These are phyloP conservation scores for Aspergillus floridensis DNA, from an alignment of 2,329 filamentous ascomycete species.

Conservation along the genomic window DNA sequence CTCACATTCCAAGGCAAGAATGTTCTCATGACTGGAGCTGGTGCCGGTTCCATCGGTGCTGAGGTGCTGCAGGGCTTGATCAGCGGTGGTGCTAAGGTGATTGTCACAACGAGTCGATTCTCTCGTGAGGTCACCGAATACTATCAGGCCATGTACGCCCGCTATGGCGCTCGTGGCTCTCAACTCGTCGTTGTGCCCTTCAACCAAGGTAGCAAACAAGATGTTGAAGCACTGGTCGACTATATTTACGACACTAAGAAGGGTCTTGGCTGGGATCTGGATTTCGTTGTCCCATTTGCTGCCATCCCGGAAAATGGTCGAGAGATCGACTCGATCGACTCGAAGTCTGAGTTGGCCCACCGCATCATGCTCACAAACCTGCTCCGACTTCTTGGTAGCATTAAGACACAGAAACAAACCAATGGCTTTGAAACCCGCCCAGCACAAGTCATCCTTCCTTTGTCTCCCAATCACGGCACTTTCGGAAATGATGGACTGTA, in stretches of 20 bases:
- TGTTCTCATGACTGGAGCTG: slow-evolving; percentile 95
- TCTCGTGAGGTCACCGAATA: slow-evolving; percentile 98
- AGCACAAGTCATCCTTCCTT: slow-evolving; percentile 90
- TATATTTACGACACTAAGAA: slow-evolving; percentile 98
- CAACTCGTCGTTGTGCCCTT: slow-evolving; percentile 98
- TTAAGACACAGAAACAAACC: slow-evolving; percentile 87
- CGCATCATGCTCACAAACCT: slow-evolving; percentile 99
- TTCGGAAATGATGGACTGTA: slow-evolving; percentile 98
- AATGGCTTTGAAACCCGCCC: slow-evolving; percentile 91
- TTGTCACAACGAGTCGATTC: slow-evolving; percentile 95
- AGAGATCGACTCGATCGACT: slow-evolving; percentile 95
- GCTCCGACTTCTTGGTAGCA: slow-evolving; percentile 79
- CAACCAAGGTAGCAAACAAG: slow-evolving; percentile 98
- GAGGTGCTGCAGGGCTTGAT: slow-evolving; percentile 95
- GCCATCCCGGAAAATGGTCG: slow-evolving; percentile 97
- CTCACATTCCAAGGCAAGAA: slow-evolving; percentile 94
- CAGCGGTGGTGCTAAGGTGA: slow-evolving; percentile 92
- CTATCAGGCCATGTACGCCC: slow-evolving; percentile 97
- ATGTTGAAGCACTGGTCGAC: slow-evolving; percentile 87
- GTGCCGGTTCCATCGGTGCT: slow-evolving; percentile 94
- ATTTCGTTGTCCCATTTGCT: slow-evolving; percentile 93
- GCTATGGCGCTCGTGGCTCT: slow-evolving; percentile 87
- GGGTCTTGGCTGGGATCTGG: slow-evolving; percentile 96
- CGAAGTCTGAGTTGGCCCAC: slow-evolving; percentile 95
- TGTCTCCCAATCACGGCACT: slow-evolving; percentile 97